Evolutionary conservation across 768 basidiomycete species (phyloP).

Genomic region (Exidia glandulosa): DNA sequence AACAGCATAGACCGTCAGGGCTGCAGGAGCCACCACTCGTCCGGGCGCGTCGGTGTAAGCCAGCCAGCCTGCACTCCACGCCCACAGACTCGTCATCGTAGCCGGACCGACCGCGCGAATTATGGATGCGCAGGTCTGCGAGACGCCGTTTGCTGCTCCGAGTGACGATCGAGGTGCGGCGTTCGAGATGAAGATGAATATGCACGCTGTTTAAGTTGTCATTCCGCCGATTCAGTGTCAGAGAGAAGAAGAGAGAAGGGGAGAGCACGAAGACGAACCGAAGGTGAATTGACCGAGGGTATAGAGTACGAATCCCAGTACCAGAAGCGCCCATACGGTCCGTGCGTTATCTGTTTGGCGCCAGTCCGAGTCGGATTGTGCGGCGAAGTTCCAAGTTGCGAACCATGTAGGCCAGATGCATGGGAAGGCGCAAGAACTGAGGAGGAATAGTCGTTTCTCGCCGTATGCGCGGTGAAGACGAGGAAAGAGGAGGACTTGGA

Average conservation of each 20-base stretch:
- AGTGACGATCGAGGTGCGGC: slow-evolving; percentile 1
- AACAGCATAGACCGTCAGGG: not conserved
- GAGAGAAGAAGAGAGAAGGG: too few relatives aligned
- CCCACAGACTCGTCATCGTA: slow-evolving; percentile 5
- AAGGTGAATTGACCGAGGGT: slow-evolving; percentile 6
- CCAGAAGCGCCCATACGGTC: slow-evolving; percentile 34
- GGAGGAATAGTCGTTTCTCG: slow-evolving; percentile 48
- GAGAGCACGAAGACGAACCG: slow-evolving; percentile 2
- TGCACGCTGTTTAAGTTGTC: not conserved
- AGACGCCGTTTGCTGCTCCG: slow-evolving; percentile 7
- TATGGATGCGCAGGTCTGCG: slow-evolving; percentile 20
- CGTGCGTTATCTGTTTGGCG: slow-evolving; percentile 11
- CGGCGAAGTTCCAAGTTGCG: slow-evolving; percentile 50
- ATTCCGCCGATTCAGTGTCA: not conserved
- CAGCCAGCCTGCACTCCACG: not conserved
- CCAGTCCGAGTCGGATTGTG: slow-evolving; percentile 16
- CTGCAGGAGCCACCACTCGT: not conserved
- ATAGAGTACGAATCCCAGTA: slow-evolving; percentile 1
- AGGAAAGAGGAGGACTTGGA: slow-evolving; percentile 62
- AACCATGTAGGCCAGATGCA: slow-evolving; percentile 41
- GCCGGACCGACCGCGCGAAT: slow-evolving; percentile 23
- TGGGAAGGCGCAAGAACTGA: slow-evolving; percentile 37
- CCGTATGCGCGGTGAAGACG: slow-evolving; percentile 48
- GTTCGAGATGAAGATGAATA: slow-evolving; percentile 6
- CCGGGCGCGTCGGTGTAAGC: not conserved